phyloP scores from a whole-genome alignment of 768 basidiomycete genomes.

The Auricularia sp. region DNA sequence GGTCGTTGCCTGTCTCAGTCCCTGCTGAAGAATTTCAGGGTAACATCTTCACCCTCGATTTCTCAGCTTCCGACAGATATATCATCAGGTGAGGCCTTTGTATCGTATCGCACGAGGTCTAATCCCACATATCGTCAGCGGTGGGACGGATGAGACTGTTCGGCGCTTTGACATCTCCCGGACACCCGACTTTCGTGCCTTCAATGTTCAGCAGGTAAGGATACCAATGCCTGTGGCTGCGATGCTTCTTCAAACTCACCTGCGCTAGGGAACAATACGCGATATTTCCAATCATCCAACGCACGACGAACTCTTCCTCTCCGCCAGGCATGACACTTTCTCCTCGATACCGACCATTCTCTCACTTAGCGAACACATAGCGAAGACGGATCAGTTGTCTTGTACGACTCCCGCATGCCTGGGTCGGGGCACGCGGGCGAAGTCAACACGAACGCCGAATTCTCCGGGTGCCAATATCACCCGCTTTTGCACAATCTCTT shows the following conservation, averaged over 20 bases:
- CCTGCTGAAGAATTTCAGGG: constrained; percentile 29
- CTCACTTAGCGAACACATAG: neutral
- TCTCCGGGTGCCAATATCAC: constrained; percentile 58
- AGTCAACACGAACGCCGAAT: constrained; percentile 43
- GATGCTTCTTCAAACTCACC: neutral
- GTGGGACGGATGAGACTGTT: constrained; percentile 5
- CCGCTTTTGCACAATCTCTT: constrained; percentile 62
- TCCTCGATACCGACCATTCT: too few relatives aligned
- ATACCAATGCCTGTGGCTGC: neutral
- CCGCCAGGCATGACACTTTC: neutral
- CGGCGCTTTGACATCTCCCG: constrained; percentile 6
- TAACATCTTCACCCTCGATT: constrained; percentile 62
- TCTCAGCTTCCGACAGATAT: constrained; percentile 56
- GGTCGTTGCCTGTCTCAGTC: constrained; percentile 20
- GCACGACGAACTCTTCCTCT: constrained; percentile 3
- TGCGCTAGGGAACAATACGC: neutral
- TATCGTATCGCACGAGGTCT: constrained; percentile 1
- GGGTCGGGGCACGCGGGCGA: constrained; percentile 18
- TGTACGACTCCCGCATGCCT: constrained; percentile 3
- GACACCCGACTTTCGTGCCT: neutral
- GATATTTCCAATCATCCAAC: neutral
- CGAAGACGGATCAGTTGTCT: constrained; percentile 1
- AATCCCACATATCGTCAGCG: neutral
- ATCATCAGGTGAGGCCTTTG: constrained; percentile 48
- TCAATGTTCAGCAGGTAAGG: neutral